A percentile compares a stretch with the other conserved stretches of the same genome.
Conservation (phyloP, 2,329 filamentous ascomycete species). For the Plectosphaerella plurivora region DNA sequence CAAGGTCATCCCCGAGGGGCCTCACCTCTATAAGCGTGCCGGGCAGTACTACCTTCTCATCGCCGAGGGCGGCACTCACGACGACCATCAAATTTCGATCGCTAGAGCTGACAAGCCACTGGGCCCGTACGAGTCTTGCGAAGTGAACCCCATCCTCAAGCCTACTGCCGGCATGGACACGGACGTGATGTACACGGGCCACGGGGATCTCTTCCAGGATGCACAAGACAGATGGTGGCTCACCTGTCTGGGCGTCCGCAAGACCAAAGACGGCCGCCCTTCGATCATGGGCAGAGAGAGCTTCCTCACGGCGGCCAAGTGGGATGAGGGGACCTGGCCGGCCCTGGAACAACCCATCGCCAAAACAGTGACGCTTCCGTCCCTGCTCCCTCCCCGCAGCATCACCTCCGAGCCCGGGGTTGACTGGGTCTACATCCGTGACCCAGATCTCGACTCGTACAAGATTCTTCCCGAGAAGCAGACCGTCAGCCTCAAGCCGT, state of each 20-base stretch:
- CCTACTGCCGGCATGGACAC: constrained; percentile 10
- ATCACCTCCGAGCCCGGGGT: constrained; percentile 2
- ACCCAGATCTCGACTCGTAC: constrained; percentile 8
- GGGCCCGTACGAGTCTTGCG: constrained; percentile 23
- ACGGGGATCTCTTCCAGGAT: constrained; percentile 20
- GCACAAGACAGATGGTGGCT: constrained; percentile 15
- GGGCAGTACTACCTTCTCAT: constrained; percentile 43
- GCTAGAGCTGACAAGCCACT: constrained; percentile 16
- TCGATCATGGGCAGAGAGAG: constrained; percentile 25
- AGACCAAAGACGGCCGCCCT: constrained; percentile 10
- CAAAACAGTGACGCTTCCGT: not conserved
- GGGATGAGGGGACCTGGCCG: constrained; percentile 19
- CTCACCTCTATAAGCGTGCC: constrained; percentile 38
- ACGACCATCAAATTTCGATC: constrained; percentile 19
- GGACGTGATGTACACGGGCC: constrained; percentile 2
- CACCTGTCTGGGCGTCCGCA: constrained; percentile 8
- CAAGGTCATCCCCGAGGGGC: constrained; percentile 33
- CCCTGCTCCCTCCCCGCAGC: not conserved
- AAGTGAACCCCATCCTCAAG: constrained; percentile 26
- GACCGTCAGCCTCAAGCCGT: not conserved
- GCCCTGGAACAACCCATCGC: not conserved
- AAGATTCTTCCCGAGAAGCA: not conserved
- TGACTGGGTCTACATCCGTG: constrained; percentile 9
- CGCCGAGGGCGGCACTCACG: constrained; percentile 38
- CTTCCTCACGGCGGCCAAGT: constrained; percentile 21